Percentiles rank a stretch among this genome's conserved stretches.
Conservation (phyloP, 208 protist species). For the Phytomonas francai region DNA sequence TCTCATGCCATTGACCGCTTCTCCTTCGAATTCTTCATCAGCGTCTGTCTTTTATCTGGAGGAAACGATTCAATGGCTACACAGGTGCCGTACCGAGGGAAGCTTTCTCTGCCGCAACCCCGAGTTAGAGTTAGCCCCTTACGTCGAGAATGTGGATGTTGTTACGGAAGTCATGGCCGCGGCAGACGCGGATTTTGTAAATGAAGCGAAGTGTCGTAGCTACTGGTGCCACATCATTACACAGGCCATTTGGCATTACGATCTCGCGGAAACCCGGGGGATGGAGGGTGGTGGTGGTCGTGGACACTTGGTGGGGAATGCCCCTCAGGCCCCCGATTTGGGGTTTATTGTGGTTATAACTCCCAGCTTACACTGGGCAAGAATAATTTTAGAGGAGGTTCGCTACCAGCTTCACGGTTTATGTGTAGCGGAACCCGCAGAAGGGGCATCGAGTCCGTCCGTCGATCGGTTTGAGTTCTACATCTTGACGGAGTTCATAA, state of each 20-base stretch:
- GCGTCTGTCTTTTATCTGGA: slow-evolving; percentile 56
- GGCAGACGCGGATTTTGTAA: slow-evolving; percentile 51
- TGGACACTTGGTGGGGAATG: slow-evolving; percentile 1
- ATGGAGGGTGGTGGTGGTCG: slow-evolving; percentile 7
- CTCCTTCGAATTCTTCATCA: neutral
- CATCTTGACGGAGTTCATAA: slow-evolving; percentile 17
- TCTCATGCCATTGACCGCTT: neutral
- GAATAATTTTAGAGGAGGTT: slow-evolving; percentile 17
- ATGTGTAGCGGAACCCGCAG: neutral
- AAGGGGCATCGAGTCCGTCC: neutral
- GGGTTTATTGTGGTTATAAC: slow-evolving; percentile 20
- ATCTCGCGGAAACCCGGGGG: slow-evolving; percentile 41
- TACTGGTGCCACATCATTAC: slow-evolving; percentile 59
- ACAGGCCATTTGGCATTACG: slow-evolving; percentile 43
- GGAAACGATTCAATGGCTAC: slow-evolving; percentile 78
- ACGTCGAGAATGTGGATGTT: slow-evolving; percentile 75
- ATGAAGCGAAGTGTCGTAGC: slow-evolving; percentile 29
- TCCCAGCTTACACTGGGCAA: slow-evolving; percentile 19
- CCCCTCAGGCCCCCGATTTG: slow-evolving; percentile 9
- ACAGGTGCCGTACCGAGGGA: slow-evolving; percentile 64
- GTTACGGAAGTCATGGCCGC: slow-evolving; percentile 58
- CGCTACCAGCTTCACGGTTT: neutral
- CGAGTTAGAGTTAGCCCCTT: slow-evolving; percentile 35
- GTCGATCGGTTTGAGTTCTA: slow-evolving; percentile 3
- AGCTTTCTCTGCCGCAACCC: slow-evolving; percentile 46